Conservation (phyloP, 495 filamentous ascomycete genomes). For the Cenococcum geophilum region DNA sequence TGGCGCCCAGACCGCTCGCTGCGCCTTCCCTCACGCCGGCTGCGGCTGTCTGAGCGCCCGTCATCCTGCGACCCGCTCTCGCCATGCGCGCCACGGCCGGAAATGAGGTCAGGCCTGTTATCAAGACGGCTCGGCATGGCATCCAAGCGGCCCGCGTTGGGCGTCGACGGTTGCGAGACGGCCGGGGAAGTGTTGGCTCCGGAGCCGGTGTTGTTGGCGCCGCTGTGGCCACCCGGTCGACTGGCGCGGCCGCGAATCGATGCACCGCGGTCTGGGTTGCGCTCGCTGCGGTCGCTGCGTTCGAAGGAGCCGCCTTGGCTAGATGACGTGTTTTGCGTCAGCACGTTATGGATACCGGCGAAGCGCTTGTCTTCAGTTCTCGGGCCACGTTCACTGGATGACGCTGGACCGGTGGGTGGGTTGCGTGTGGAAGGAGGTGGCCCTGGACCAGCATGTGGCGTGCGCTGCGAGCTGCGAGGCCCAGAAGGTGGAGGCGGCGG, state of each 20-base stretch:
- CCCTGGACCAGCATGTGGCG: conserved; percentile 12
- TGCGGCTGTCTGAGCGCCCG: conserved; percentile 18
- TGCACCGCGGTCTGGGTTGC: conserved; percentile 2
- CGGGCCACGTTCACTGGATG: conserved; percentile 12
- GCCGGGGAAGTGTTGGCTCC: conserved; percentile 5
- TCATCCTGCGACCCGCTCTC: conserved; percentile 15
- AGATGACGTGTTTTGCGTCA: neutral
- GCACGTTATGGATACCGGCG: conserved; percentile 11
- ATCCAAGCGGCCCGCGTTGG: neutral
- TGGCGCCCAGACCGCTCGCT: conserved; percentile 18
- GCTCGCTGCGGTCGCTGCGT: conserved; percentile 2
- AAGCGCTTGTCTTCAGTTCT: conserved; percentile 12
- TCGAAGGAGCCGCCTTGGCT: neutral
- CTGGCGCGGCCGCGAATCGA: conserved; percentile 9
- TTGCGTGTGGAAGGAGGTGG: conserved; percentile 20
- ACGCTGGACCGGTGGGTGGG: conserved; percentile 23
- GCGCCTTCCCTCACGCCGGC: conserved; percentile 18
- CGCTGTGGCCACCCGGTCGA: neutral
- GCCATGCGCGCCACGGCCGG: conserved; percentile 1
- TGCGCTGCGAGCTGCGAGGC: conserved; percentile 19
- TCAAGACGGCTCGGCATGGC: neutral
- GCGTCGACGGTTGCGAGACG: conserved; percentile 6
- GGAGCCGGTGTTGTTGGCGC: neutral
- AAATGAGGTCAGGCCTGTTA: conserved; percentile 10
- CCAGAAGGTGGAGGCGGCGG: conserved; percentile 20